Evolutionary conservation across 257 asterid genomes (phyloP), one percentile per base, ranked within the genome.

Genomic region (Marsdenia floribunda): DNA sequence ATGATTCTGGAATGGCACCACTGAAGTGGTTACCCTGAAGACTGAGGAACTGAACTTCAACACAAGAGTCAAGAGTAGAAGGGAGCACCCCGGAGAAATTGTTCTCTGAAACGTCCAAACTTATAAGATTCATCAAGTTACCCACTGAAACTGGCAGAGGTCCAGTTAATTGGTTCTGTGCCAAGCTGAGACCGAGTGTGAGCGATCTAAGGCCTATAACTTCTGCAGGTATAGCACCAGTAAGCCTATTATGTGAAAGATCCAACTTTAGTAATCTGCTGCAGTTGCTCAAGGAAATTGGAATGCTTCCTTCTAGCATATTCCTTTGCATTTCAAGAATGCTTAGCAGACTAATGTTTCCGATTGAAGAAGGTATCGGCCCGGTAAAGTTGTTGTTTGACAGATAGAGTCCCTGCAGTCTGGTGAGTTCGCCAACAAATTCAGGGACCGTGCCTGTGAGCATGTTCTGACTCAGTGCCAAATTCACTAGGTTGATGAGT

Each of bases 131-230:
- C 2, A 0, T 10, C 76, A 73, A 33, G 53, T 58, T 57, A 57
- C 70, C 69, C 9, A 73, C 61, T 1, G 44, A 8, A 3, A 1
- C 9, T 9, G 76, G 76, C 6, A 73, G 44, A 33, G 35, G 0
- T 57, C 76, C 76, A 37, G 57, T 58, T n/a, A 73, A 69, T 19
- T 53, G 67, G 26, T 73, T 73, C 5, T 42, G 67, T 21, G 69
- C 14, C 21, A 73, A 73, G 68, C 5, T 55, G 40, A 73, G 66
- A 19, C 18, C 10, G 6, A 55, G 55, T 33, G 35, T 22, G 37
- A 73, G 49, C 42, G 76, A 57, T 4, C 5, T 3, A 58, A 73
- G 76, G 66, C 76, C 61, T 18, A 58, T 13, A 73, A 73, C 5
- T 22, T 57, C 22, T 40, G 38, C 15, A 50, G 68, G 68, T 16